Evolutionary conservation across 345 rosid genomes (phyloP).

Genomic region (Arabis alpina): DNA sequence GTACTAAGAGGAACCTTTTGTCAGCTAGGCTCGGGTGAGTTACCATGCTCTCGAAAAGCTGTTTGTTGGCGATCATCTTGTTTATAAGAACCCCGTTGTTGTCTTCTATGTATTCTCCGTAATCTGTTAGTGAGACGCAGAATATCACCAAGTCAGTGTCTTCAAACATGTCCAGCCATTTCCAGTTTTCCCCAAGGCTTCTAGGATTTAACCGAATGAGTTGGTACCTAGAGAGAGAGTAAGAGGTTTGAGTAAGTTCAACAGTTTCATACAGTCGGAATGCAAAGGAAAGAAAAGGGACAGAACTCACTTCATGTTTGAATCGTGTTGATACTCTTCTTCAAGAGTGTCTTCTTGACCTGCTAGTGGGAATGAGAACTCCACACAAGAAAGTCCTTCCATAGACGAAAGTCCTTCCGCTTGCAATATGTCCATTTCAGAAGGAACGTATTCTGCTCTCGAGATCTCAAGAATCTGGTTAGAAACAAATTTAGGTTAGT

Average conservation of each 20-base stretch:
- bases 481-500: slow-evolving; percentile 27
- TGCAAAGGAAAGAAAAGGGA: slow-evolving; percentile 16
- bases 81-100: slow-evolving; percentile 55
- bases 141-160: slow-evolving; percentile 70
- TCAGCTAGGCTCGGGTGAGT: slow-evolving; percentile 61
- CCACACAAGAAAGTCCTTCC: slow-evolving; percentile 72
- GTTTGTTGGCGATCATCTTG: slow-evolving; percentile 83
- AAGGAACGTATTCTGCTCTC: slow-evolving; percentile 69
- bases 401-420: slow-evolving; percentile 75
- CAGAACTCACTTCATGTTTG: slow-evolving; percentile 55
- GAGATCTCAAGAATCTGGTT: slow-evolving; percentile 79
- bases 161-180: slow-evolving; percentile 88
- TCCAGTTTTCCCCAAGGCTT: slow-evolving; percentile 75
- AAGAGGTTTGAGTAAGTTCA: not conserved
- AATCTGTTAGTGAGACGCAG: slow-evolving; percentile 73
- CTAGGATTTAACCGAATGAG: slow-evolving; percentile 77
- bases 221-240: slow-evolving; percentile 61
- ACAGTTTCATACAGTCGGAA: not conserved
- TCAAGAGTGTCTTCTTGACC: slow-evolving; percentile 42
- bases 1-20: slow-evolving; percentile 78
- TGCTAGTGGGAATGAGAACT: slow-evolving; percentile 65
- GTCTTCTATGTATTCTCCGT: slow-evolving; percentile 57
- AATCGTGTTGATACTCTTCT: slow-evolving; percentile 50
- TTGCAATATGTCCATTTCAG: slow-evolving; percentile 81
- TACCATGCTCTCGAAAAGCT: slow-evolving; percentile 61